phyloP scores from a whole-genome alignment of 495 filamentous ascomycete species.

The Aspergillus ellipticus region DNA sequence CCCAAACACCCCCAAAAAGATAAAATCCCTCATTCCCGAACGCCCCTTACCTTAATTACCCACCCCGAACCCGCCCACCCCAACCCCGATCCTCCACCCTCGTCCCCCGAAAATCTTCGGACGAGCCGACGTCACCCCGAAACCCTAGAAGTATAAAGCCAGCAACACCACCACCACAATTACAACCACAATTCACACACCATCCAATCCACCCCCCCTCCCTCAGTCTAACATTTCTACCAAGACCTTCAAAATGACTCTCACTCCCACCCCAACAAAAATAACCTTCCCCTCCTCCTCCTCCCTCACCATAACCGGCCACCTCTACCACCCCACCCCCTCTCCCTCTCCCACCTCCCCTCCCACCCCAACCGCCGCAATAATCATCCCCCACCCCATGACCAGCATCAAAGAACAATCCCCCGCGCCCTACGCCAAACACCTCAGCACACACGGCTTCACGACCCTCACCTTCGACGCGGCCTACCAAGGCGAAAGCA shows the following conservation, averaged over 20 bases:
- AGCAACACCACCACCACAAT: no score
- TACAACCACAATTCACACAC: no score
- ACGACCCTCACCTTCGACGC: conserved; percentile 33
- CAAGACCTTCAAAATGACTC: no score
- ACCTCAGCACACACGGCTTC: conserved; percentile 32
- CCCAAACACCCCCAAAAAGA: no score
- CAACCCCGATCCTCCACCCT: not conserved
- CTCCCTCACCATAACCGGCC: no score
- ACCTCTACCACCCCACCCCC: not conserved
- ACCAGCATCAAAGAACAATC: conserved; percentile 40
- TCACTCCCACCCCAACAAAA: no score
- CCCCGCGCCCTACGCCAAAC: conserved; percentile 24
- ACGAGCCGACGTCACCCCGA: not conserved
- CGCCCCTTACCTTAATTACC: not conserved
- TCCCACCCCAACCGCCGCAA: conserved; percentile 17
- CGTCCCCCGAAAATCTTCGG: not conserved
- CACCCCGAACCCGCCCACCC: not conserved
- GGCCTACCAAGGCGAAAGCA: conserved; percentile 35
- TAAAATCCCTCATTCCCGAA: no score
- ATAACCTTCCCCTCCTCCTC: no score
- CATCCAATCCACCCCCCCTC: no score
- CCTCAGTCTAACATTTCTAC: no score
- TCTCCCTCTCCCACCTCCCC: not conserved
- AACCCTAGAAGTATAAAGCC: not conserved
- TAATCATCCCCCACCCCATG: conserved; percentile 35